Conservation (phyloP, 257 asterid genomes). For the Gardenia jasminoides region DNA sequence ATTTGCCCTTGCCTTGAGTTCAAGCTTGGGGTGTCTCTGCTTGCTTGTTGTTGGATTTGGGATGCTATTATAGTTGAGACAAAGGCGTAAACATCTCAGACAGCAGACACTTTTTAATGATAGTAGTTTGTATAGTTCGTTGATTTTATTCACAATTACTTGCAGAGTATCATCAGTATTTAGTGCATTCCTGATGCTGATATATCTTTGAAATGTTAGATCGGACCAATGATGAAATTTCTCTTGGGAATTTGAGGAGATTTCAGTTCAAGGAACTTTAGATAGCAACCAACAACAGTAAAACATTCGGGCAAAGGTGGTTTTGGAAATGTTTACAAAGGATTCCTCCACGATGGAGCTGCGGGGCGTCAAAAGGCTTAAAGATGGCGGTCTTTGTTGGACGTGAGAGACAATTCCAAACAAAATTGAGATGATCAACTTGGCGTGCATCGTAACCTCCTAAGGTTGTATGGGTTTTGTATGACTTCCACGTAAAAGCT, state of each 20-base stretch:
- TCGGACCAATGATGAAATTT: constrained; percentile 63
- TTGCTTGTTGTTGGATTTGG: constrained; percentile 59
- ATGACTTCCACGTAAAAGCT: constrained; percentile 80
- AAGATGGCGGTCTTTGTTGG: constrained; percentile 87
- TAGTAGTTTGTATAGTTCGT: constrained; percentile 45
- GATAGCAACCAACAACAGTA: constrained; percentile 73
- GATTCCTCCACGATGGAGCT: constrained; percentile 68
- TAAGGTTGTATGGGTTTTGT: constrained; percentile 76
- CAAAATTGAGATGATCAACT: constrained; percentile 91
- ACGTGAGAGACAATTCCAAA: constrained; percentile 86
- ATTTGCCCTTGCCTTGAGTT: constrained; percentile 65
- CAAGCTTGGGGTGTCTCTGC: constrained; percentile 61
- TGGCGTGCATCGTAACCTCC: constrained; percentile 98
- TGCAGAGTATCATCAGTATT: background rate
- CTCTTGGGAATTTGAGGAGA: constrained; percentile 83
- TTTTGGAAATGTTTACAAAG: constrained; percentile 89
- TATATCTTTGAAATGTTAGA: constrained; percentile 37
- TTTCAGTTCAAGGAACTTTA: constrained; percentile 83
- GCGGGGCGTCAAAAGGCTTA: constrained; percentile 88
- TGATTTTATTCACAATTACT: background rate
- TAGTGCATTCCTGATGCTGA: constrained; percentile 16
- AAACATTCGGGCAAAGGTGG: constrained; percentile 92
- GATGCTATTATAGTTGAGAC: constrained; percentile 60
- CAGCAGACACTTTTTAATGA: constrained; percentile 48
- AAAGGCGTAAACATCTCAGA: constrained; percentile 36